phyloP scores from a whole-genome alignment of 2,329 filamentous ascomycete species.

The Aspergillus terreus region DNA sequence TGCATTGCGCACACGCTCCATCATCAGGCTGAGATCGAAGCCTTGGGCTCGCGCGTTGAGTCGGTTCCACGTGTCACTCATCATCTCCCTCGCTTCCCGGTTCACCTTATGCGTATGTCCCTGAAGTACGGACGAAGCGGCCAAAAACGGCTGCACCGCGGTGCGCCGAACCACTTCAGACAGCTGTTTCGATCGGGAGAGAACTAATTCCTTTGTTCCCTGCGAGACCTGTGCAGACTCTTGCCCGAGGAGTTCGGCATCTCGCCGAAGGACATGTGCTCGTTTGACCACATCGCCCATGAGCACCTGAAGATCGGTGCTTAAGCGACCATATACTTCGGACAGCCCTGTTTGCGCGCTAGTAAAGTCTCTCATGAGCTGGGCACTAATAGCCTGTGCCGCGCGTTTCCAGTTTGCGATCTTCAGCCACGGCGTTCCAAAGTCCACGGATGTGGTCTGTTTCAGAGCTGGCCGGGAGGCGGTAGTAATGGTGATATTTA shows the following conservation, averaged over 20 bases:
- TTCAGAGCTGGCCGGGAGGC: conserved; percentile 32
- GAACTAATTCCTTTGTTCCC: conserved; percentile 20
- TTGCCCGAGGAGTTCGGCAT: conserved; percentile 24
- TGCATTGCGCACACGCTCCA: conserved; percentile 24
- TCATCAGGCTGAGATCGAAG: conserved; percentile 23
- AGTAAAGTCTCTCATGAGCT: conserved; percentile 35
- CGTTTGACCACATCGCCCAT: conserved; percentile 36
- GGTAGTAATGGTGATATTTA: conserved; percentile 48
- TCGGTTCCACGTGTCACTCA: conserved; percentile 26
- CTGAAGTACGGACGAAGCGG: conserved; percentile 29
- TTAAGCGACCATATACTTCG: conserved; percentile 35
- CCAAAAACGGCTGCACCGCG: conserved; percentile 28
- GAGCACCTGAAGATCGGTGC: conserved; percentile 35
- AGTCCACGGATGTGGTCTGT: conserved; percentile 38
- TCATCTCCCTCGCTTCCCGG: conserved; percentile 23
- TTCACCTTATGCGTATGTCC: conserved; percentile 25
- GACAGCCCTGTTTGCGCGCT: conserved; percentile 36
- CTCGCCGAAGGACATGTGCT: conserved; percentile 29
- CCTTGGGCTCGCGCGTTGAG: conserved; percentile 21
- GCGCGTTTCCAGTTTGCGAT: conserved; percentile 44
- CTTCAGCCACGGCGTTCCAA: conserved; percentile 47
- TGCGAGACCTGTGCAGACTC: conserved; percentile 21
- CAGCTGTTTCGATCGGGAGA: conserved; percentile 33
- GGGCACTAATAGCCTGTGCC: conserved; percentile 32
- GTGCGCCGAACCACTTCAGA: conserved; percentile 29